Conservation (phyloP, 805 yeast species). For the Kodamaea sagamina region DNA sequence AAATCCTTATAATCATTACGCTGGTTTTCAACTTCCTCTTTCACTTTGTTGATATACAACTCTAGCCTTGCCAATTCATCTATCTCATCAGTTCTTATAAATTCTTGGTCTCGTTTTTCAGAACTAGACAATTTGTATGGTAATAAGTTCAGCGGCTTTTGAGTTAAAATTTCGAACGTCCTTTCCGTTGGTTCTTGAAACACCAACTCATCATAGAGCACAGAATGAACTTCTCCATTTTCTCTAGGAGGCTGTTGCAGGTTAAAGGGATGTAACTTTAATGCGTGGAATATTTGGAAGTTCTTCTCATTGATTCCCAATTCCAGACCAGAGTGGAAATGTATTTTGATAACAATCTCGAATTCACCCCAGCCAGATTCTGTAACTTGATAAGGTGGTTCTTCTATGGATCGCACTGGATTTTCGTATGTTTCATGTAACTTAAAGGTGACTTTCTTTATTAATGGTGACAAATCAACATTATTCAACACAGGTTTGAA, state of each 20-base stretch:
- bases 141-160: slow-evolving; percentile 61
- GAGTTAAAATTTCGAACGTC: slow-evolving; percentile 75
- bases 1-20: slow-evolving; percentile 40
- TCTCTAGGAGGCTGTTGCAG: slow-evolving; percentile 38
- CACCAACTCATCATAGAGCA: slow-evolving; percentile 83
- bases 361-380: slow-evolving; percentile 99
- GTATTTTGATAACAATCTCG: slow-evolving; percentile 85
- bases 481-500: slow-evolving; percentile 70
- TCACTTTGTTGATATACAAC: slow-evolving; percentile 38
- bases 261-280: slow-evolving; percentile 88
- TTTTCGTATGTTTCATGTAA: slow-evolving; percentile 92
- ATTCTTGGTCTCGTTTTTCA: slow-evolving; percentile 43
- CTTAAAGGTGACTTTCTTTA: slow-evolving; percentile 90
- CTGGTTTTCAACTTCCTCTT: slow-evolving; percentile 44
- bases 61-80: slow-evolving; percentile 46
- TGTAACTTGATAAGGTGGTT: slow-evolving; percentile 91
- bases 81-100: slow-evolving; percentile 39
- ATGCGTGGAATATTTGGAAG: slow-evolving; percentile 80
- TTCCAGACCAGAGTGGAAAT: slow-evolving; percentile 77
- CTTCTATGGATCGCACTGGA: slow-evolving; percentile 81
- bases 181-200: slow-evolving; percentile 95
- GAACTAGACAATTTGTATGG: slow-evolving; percentile 38
- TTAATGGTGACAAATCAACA: slow-evolving; percentile 75
- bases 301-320: slow-evolving; percentile 72
- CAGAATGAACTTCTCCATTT: slow-evolving; percentile 46